Conservation (phyloP, 1,284 basidiomycete genomes). For the Ganoderma leucocontextum region DNA sequence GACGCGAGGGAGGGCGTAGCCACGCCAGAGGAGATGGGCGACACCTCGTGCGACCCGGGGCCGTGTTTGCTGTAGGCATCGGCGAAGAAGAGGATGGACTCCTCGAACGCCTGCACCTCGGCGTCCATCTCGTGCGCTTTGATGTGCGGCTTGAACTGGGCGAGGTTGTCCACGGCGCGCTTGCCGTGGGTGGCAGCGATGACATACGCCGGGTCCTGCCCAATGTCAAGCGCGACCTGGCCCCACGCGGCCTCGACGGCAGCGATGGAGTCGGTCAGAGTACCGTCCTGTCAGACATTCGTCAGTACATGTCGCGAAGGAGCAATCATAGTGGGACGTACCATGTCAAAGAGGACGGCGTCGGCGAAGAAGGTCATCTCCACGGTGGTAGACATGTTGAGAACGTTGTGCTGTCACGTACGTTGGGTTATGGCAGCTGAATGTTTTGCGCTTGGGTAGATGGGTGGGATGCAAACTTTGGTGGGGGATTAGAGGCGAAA, state of each 20-base stretch:
- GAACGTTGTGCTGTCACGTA: slow-evolving; percentile 6
- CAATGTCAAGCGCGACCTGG: slow-evolving; percentile 75
- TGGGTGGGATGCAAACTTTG: not conserved
- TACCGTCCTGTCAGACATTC: slow-evolving; percentile 60
- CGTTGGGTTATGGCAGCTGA: not conserved
- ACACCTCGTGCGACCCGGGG: slow-evolving; percentile 44
- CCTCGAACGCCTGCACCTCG: slow-evolving; percentile 71
- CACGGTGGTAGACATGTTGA: slow-evolving; percentile 38
- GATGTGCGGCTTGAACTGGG: slow-evolving; percentile 50
- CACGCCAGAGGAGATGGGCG: slow-evolving; percentile 38
- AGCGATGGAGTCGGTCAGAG: slow-evolving; percentile 77
- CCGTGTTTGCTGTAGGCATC: slow-evolving; percentile 65
- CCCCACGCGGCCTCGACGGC: slow-evolving; percentile 85
- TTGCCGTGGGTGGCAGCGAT: slow-evolving; percentile 76
- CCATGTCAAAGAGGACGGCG: slow-evolving; percentile 81
- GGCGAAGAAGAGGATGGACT: slow-evolving; percentile 75
- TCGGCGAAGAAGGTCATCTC: slow-evolving; percentile 56
- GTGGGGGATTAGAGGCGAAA: not conserved
- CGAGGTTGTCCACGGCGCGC: slow-evolving; percentile 58
- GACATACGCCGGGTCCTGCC: slow-evolving; percentile 68
- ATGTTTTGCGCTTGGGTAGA: not conserved
- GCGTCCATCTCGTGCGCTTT: slow-evolving; percentile 53
- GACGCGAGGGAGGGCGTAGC: slow-evolving; percentile 24
- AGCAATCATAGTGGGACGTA: slow-evolving; percentile 42
- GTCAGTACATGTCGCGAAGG: slow-evolving; percentile 48